phyloP scores from a whole-genome alignment of 2,329 filamentous ascomycete species.

The Trichoderma arundinaceum region DNA sequence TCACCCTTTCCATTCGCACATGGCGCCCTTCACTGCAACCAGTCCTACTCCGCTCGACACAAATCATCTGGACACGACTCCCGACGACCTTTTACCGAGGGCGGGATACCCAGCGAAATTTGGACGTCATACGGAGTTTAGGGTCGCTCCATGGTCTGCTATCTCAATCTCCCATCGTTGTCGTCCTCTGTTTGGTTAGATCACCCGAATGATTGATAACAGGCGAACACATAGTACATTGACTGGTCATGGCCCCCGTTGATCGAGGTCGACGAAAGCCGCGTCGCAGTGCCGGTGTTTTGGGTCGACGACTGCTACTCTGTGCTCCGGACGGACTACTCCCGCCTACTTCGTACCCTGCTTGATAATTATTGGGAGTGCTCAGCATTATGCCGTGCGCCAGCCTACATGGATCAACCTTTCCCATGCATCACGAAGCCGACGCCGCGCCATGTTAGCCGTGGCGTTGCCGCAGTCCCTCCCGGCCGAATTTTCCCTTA shows the following conservation, averaged over 20 bases:
- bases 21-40: slow-evolving; percentile 3
- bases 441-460: slow-evolving; percentile 12
- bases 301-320: background rate
- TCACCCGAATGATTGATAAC: slow-evolving; percentile 21
- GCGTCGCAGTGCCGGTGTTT: background rate
- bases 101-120: slow-evolving; percentile 18
- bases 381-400: background rate
- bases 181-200: background rate
- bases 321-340: background rate
- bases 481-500: slow-evolving; percentile 17
- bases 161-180: background rate
- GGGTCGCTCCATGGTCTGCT: background rate
- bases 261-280: background rate
- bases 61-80: slow-evolving; percentile 2
- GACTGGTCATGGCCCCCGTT: background rate
- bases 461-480: slow-evolving; percentile 27
- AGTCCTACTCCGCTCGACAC: slow-evolving; percentile 6
- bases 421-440: slow-evolving; percentile 19
- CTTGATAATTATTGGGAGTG: background rate
- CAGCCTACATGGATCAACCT: slow-evolving; percentile 10
- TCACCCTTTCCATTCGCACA: slow-evolving; percentile 5
- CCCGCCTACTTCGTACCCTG: background rate
- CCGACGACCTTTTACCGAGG: slow-evolving; percentile 17
- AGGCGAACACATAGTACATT: slow-evolving; percentile 4
- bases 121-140: slow-evolving; percentile 5